Evolutionary conservation across 2,329 filamentous ascomycete species (phyloP), one percentile per base, ranked within the genome.

Genomic region (Conoideocrella luteorostrata): DNA sequence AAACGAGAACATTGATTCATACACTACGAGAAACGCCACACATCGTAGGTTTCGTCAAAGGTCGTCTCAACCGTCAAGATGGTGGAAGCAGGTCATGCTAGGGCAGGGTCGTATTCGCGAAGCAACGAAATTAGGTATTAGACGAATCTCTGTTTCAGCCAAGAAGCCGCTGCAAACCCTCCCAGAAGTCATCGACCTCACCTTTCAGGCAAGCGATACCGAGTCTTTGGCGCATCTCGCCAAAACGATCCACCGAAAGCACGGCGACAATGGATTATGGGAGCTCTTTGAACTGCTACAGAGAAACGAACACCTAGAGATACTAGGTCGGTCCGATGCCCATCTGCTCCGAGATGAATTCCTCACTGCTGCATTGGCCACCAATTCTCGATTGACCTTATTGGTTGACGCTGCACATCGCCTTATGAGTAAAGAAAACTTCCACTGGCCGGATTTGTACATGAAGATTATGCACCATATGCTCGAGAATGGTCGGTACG

Each of bases 401-500:
- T 45, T 64, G 30, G 52, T 62, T 40, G 37, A 45, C n/a, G 48
- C 54, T 21, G 60, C 56, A 4, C 46, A 55, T 28, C 38, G 52
- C 57, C 66, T 78, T 44, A 55, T 58, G 23, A 53, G 59, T 3
- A 47, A 60, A 3, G 59, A 68, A 39, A 50, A 56, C 23, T 65
- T 66, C 11, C 56, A 56, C 32, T 79, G 74, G 75, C 75, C 75
- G 2, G 54, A 65, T 11, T 55, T 78, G 3, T 78, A 79, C 50
- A 56, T 58, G n/a, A 70, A 61, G n/a, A 52, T 71, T 11, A 52
- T 80, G 15, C 58, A 65, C 17, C 60, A 62, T 48, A 68, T 70
- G 37, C 58, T 79, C 5, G 57, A 55, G 1, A 62, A 61, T 21
- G 59, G 56, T 22, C 58, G 67, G 34, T 66, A 64, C 40, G 56